Conservation (phyloP, 768 basidiomycete species). For the Podaxis sp. region DNA sequence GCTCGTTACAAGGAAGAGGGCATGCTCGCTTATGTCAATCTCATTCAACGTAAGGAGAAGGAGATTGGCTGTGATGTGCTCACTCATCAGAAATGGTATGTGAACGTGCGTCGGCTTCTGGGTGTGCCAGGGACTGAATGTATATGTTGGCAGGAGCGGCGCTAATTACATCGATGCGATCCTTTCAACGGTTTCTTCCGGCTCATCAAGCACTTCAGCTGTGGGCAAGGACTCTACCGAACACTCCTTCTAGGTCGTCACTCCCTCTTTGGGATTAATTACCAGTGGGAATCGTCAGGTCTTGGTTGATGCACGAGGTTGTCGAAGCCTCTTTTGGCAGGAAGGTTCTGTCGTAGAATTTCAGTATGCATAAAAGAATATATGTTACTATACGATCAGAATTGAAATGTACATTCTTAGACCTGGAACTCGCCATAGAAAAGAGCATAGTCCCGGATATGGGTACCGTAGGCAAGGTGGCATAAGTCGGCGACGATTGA, state of each 20-base stretch:
- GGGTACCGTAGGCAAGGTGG: neutral
- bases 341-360: neutral
- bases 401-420: neutral
- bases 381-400: neutral
- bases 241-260: conserved; percentile 59
- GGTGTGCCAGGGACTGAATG: neutral
- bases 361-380: neutral
- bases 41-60: conserved; percentile 86
- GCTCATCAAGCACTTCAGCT: conserved; percentile 84
- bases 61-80: conserved; percentile 87
- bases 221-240: conserved; percentile 89
- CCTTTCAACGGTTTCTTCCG: conserved; percentile 78
- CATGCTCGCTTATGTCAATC: conserved; percentile 90
- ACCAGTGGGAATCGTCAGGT: neutral
- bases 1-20: conserved; percentile 81
- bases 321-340: neutral
- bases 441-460: neutral
- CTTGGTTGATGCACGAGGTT: neutral
- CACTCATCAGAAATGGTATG: conserved; percentile 92
- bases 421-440: neutral
- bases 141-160: conserved; percentile 62
- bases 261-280: neutral
- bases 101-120: conserved; percentile 13
- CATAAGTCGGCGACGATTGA: too few species aligned
- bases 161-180: conserved; percentile 91